Percentiles rank a stretch among this genome's conserved stretches.
These are phyloP conservation scores for Lolium rigidum DNA, from an alignment of 176 grass and related monocot genomes.

Conservation along the genomic window DNA sequence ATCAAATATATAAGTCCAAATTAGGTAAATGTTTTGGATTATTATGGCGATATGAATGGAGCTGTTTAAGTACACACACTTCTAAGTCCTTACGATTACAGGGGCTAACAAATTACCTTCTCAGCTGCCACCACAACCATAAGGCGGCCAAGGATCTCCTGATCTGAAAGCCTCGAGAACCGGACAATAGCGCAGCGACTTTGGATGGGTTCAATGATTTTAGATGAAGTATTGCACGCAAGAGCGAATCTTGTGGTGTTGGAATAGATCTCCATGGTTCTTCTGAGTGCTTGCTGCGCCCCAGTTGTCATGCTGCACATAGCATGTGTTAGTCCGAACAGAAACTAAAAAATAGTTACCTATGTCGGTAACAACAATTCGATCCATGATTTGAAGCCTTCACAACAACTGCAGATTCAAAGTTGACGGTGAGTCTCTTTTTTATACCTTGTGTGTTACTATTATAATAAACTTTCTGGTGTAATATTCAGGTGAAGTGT, in stretches of 20 bases:
- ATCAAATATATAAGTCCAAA: background rate
- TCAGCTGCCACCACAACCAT: constrained; percentile 92
- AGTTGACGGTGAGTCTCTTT: background rate
- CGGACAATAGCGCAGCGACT: constrained; percentile 94
- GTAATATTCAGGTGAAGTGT: background rate
- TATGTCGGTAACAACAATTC: background rate
- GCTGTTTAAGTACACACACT: background rate
- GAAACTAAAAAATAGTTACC: background rate
- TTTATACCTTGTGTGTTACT: background rate
- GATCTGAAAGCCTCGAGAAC: constrained; percentile 88
- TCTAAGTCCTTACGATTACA: constrained; percentile 10
- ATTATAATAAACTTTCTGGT: background rate
- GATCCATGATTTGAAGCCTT: background rate
- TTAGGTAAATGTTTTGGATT: background rate
- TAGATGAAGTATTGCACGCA: constrained; percentile 96
- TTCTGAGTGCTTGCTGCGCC: constrained; percentile 90
- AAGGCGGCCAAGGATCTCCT: constrained; percentile 91
- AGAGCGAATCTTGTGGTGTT: constrained; percentile 96
- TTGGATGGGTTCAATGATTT: constrained; percentile 99
- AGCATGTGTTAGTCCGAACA: constrained; percentile 24
- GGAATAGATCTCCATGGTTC: constrained; percentile 99
- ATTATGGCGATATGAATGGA: background rate
- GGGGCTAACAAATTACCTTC: constrained; percentile 57
- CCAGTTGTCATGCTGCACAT: constrained; percentile 90
- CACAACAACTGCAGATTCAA: background rate